Percentiles rank a stretch among this genome's conserved stretches.
phyloP scores from a whole-genome alignment of 352 stramenopile genomes.

The Vaucheria bursata region DNA sequence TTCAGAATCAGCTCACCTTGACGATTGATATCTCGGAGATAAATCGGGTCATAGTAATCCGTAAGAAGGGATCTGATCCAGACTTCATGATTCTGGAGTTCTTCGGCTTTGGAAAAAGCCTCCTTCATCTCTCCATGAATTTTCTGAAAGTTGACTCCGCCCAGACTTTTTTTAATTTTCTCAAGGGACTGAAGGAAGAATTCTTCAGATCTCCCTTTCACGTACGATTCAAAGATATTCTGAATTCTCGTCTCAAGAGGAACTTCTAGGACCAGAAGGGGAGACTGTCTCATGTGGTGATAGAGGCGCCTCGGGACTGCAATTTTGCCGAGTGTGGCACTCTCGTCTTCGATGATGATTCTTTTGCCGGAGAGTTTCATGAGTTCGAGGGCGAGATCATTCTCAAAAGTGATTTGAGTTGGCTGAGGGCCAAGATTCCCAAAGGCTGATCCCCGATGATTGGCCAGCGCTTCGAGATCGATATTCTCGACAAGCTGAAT shows the following conservation, averaged over 20 bases:
- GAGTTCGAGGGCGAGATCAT: neutral
- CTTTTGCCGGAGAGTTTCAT: neutral
- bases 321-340: neutral
- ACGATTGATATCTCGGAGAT: neutral
- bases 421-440: neutral
- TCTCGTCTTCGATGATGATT: neutral
- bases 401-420: neutral
- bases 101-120: neutral
- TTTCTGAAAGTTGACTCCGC: neutral
- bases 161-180: neutral
- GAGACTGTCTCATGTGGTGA: neutral
- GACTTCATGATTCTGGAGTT: neutral
- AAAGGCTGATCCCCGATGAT: neutral
- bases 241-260: neutral
- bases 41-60: slow-evolving; percentile 1
- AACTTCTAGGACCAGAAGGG: neutral
- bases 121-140: no score
- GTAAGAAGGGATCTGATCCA: neutral
- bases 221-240: neutral
- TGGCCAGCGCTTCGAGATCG: neutral
- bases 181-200: neutral
- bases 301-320: neutral
- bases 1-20: neutral
- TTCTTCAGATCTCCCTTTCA: neutral
- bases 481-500: no score